Conservation (phyloP, 2,329 filamentous ascomycete species). For the Exserohilum rostratum region DNA sequence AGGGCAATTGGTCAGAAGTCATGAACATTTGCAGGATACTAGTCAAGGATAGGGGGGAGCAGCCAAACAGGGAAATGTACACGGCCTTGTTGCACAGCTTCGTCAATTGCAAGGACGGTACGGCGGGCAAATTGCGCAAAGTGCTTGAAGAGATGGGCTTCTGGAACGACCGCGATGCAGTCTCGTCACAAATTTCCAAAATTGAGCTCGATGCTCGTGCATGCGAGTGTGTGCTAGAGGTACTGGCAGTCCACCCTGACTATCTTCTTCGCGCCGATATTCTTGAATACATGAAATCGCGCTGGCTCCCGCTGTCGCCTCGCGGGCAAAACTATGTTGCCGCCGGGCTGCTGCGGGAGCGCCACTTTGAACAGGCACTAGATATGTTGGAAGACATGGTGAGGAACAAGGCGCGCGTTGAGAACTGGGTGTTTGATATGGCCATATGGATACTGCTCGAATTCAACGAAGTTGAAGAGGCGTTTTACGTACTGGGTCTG, state of each 20-base stretch:
- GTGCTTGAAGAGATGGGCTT: constrained; percentile 75
- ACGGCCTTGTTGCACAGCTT: constrained; percentile 77
- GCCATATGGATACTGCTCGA: constrained; percentile 76
- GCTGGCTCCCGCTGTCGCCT: constrained; percentile 70
- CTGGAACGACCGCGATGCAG: constrained; percentile 13
- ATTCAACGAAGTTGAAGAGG: constrained; percentile 76
- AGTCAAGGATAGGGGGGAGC: constrained; percentile 61
- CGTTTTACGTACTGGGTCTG: constrained; percentile 66
- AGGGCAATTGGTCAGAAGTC: constrained; percentile 34
- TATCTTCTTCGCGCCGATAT: constrained; percentile 76
- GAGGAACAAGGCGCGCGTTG: constrained; percentile 60
- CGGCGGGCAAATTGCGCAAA: constrained; percentile 64
- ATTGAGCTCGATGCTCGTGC: constrained; percentile 69
- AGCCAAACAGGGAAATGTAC: constrained; percentile 68
- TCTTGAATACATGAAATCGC: constrained; percentile 73
- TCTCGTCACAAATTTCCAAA: constrained; percentile 49
- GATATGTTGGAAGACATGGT: constrained; percentile 71
- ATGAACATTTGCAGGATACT: constrained; percentile 63
- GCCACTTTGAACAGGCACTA: constrained; percentile 81
- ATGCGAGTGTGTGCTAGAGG: constrained; percentile 75
- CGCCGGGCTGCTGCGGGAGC: constrained; percentile 77
- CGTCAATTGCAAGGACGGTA: constrained; percentile 67
- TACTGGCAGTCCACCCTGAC: constrained; percentile 82
- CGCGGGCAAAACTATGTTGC: constrained; percentile 71
- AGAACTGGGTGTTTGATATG: constrained; percentile 78